phyloP scores from a whole-genome alignment of 2,329 filamentous ascomycete genomes.

The Dothistroma pini region DNA sequence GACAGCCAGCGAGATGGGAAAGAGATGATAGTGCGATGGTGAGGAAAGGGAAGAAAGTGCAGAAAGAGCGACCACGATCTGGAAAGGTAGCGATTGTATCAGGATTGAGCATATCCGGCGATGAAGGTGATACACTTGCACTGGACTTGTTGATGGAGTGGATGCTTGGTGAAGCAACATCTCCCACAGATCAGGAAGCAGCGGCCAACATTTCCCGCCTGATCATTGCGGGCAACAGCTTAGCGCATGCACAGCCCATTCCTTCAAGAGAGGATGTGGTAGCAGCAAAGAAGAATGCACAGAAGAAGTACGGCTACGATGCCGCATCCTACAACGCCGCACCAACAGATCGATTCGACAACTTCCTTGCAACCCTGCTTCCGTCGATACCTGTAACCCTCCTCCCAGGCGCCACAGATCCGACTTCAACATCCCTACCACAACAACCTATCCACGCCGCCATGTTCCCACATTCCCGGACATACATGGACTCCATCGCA shows the following conservation, averaged over 20 bases:
- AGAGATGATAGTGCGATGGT: slow-evolving; percentile 51
- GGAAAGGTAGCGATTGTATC: slow-evolving; percentile 85
- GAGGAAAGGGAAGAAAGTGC: slow-evolving; percentile 36
- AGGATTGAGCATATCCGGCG: slow-evolving; percentile 77
- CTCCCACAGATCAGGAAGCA: slow-evolving; percentile 55
- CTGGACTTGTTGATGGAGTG: slow-evolving; percentile 80
- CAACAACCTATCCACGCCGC: slow-evolving; percentile 92
- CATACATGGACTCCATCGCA: slow-evolving; percentile 56
- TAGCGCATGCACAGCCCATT: slow-evolving; percentile 52
- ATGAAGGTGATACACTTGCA: slow-evolving; percentile 68
- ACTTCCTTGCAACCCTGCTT: slow-evolving; percentile 74
- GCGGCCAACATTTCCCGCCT: slow-evolving; percentile 72
- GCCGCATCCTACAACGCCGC: slow-evolving; percentile 79
- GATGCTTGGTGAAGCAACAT: slow-evolving; percentile 75
- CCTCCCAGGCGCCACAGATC: slow-evolving; percentile 78
- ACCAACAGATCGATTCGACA: slow-evolving; percentile 79
- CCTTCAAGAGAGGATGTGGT: slow-evolving; percentile 46
- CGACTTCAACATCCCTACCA: slow-evolving; percentile 82
- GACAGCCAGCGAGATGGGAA: slow-evolving; percentile 77
- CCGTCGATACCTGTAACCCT: slow-evolving; percentile 85
- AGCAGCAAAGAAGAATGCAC: slow-evolving; percentile 45
- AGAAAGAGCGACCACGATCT: slow-evolving; percentile 41
- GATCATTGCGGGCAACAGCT: slow-evolving; percentile 88
- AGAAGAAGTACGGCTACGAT: slow-evolving; percentile 94
- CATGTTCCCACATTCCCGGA: slow-evolving; percentile 75